Evolutionary conservation across 805 yeast genomes (phyloP).

Genomic region (Ogataea methanolica): DNA sequence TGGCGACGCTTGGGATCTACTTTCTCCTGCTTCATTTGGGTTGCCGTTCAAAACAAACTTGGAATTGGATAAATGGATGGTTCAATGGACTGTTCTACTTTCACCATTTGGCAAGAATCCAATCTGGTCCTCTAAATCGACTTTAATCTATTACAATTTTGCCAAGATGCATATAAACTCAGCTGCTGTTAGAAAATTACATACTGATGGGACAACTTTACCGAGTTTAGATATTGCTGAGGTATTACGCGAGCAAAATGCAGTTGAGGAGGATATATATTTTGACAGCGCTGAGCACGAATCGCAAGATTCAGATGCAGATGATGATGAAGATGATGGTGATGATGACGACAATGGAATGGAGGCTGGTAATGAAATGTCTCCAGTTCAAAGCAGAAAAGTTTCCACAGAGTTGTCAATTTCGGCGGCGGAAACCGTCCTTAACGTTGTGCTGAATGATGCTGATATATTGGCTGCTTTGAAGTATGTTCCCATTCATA

Average conservation of each 20-base stretch:
- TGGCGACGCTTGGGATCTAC: slow-evolving; percentile 57
- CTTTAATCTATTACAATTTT: slow-evolving; percentile 65
- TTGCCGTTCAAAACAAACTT: slow-evolving; percentile 63
- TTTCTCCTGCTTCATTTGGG: slow-evolving; percentile 59
- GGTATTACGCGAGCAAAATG: slow-evolving; percentile 6
- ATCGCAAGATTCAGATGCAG: slow-evolving; percentile 19
- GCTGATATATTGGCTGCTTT: slow-evolving; percentile 51
- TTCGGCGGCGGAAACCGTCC: slow-evolving; percentile 58
- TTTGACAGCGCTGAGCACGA: slow-evolving; percentile 23
- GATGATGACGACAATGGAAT: slow-evolving; percentile 11
- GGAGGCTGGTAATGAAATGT: slow-evolving; percentile 15
- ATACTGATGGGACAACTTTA: slow-evolving; percentile 26
- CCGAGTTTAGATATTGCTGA: slow-evolving; percentile 21
- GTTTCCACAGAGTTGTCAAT: slow-evolving; percentile 45
- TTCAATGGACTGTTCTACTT: slow-evolving; percentile 67
- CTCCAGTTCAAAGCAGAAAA: slow-evolving; percentile 22
- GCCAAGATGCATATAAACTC: slow-evolving; percentile 71
- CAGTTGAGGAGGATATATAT: slow-evolving; percentile 4
- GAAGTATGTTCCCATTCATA: slow-evolving; percentile 66
- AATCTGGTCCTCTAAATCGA: slow-evolving; percentile 65
- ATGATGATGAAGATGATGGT: slow-evolving; percentile 16
- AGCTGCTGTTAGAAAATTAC: slow-evolving; percentile 40
- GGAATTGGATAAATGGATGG: slow-evolving; percentile 75
- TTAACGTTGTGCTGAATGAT: slow-evolving; percentile 56
- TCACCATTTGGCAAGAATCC: slow-evolving; percentile 51